Percentiles rank a stretch among this genome's conserved stretches.
These are phyloP conservation scores for Chaetoceros tenuissimus DNA, from an alignment of 108 stramenopile genomes.

Conservation along the genomic window DNA sequence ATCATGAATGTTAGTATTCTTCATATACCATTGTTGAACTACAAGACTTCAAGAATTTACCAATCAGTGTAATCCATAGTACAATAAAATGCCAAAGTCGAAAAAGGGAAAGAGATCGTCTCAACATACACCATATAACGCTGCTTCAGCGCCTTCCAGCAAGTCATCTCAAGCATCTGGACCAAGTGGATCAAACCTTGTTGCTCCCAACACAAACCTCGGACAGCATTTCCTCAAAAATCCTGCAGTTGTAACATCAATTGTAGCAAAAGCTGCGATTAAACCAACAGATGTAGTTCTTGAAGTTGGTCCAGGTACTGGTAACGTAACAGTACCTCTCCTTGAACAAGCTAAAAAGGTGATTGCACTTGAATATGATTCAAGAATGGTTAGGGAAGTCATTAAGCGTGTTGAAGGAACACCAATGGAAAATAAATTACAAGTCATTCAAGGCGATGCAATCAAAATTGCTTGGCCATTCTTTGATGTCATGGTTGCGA, in stretches of 20 bases:
- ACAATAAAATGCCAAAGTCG: background rate
- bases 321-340: slow-evolving; percentile 97
- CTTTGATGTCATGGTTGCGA: slow-evolving; percentile 97
- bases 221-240: slow-evolving; percentile 99
- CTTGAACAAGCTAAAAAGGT: slow-evolving; percentile 84
- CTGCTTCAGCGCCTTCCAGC: background rate
- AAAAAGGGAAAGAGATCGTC: background rate
- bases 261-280: slow-evolving; percentile 87
- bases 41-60: too few relatives aligned
- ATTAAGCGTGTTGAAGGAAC: slow-evolving; percentile 95
- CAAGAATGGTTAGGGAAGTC: slow-evolving; percentile 97
- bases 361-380: slow-evolving; percentile 94
- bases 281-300: slow-evolving; percentile 82
- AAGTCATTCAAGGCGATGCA: slow-evolving; percentile 94
- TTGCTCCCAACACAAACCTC: slow-evolving; percentile 84
- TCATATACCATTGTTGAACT: too few relatives aligned
- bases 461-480: slow-evolving; percentile 93
- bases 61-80: too few relatives aligned
- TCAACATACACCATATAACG: background rate
- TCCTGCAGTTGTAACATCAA: slow-evolving; percentile 96
- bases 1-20: too few relatives aligned
- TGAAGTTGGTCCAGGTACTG: slow-evolving; percentile 93
- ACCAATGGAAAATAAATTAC: slow-evolving; percentile 55
- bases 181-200: slow-evolving; percentile 34
- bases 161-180: background rate